Base-by-base conservation (phyloP, 2,329 filamentous ascomycete genomes). In the Delphinella strobiligena region DNA sequence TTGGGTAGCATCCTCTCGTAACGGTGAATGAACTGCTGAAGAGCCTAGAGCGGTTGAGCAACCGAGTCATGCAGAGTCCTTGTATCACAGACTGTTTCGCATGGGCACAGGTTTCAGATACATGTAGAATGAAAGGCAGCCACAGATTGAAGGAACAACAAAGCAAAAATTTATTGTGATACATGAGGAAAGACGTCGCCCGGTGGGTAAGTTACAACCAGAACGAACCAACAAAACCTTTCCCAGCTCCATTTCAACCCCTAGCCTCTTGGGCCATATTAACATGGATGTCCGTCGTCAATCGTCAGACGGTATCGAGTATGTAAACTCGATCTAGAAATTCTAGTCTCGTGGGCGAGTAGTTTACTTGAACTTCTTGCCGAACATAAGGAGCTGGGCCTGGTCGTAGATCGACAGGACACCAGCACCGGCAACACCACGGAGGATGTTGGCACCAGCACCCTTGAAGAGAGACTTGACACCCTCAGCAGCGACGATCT, bases 381-480 rank as follows among this genome's bases (percentile, higher is more conserved):
- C 91, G 85, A 98, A 98, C 71, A 98, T 59, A 69, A 98, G 72
- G 68, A 98, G 80, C 83, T 98, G 91, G 69, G 85, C 85, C 80
- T 96, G 89, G 71, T 98, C 91, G 75, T 98, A 98, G 86, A 98
- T 95, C 70, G 91, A 98, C 68, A 98, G 79, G 67, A 98, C 91
- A 98, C 91, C 91, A 75, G 91, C 91, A 86, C 91, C 93, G 65
- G 91, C 91, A 65, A 98, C 91, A 95, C 91, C 93, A 94, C 91
- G 91, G 75, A 98, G 91, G 66, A 98, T 98, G 86, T 98, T 98
- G 80, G 91, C 91, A 86, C 91, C 91, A 67, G 91, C 91, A 88
- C 91, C 91, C 86, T 98, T 98, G 88, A 98, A 98, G 72, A 98
- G 89, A 61, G 91, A 98, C 75, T 79, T 84, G 72, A 93, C 74